Conservation (phyloP, 768 basidiomycete genomes). For the Lentinula edodes region DNA sequence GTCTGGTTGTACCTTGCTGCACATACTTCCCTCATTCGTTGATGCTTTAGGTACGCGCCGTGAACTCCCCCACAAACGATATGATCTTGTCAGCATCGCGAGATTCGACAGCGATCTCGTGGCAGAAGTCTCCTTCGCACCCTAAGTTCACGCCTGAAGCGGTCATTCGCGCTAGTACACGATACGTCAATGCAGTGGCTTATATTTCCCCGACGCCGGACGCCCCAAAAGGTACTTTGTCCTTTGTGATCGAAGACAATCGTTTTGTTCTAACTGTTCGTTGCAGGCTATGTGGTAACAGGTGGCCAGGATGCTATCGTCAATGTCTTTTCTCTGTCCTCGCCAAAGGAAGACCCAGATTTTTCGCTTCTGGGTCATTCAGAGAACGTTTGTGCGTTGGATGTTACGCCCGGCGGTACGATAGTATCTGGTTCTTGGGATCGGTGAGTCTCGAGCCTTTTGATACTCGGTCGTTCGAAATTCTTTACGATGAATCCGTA, state of each 20-base stretch:
- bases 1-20: conserved; percentile 21
- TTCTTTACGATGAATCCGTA: conserved; percentile 21
- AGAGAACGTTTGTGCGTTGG: conserved; percentile 84
- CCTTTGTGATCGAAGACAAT: neutral
- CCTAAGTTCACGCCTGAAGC: conserved; percentile 49
- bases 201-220: conserved; percentile 67
- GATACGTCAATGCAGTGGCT: conserved; percentile 78
- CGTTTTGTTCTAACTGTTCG: neutral
- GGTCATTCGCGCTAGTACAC: conserved; percentile 58
- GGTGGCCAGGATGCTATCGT: conserved; percentile 89
- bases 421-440: conserved; percentile 98
- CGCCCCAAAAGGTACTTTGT: conserved; percentile 59
- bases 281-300: conserved; percentile 73
- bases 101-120: conserved; percentile 86
- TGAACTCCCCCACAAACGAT: conserved; percentile 69
- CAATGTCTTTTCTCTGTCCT: conserved; percentile 68
- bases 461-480: neutral
- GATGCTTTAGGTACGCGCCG: conserved; percentile 67
- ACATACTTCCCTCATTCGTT: conserved; percentile 8
- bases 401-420: conserved; percentile 60
- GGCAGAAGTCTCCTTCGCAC: conserved; percentile 52
- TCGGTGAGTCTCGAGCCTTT: conserved; percentile 47
- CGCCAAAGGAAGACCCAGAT: conserved; percentile 63
- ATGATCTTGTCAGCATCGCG: conserved; percentile 87
- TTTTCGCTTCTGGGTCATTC: conserved; percentile 85